Evolutionary conservation across 2,329 filamentous ascomycete genomes (phyloP), one percentile per base, ranked within the genome.

Genomic region (Pleomassaria siparia): DNA sequence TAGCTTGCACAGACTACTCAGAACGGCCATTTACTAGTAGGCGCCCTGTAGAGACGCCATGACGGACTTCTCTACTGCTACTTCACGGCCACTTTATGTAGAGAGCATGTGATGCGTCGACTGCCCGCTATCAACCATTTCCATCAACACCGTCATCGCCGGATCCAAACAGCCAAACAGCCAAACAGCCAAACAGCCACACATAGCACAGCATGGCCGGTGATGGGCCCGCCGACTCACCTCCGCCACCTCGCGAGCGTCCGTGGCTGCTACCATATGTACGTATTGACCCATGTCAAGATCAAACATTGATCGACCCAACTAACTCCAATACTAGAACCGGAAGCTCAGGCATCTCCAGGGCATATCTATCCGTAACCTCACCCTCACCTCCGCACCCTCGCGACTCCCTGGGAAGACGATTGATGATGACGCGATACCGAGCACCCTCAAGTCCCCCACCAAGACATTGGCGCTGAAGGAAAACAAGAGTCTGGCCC

Each of bases 281-380:
- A 49, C 20, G 61, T 37, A 8, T 33, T 13, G 10, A 18, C 16
- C 21, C 12, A 10, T 29, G 24, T 13, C n/a, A n/a, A n/a, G n/a
- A n/a, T n/a, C n/a, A n/a, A n/a, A n/a, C n/a, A n/a, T 10, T 41
- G 21, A 22, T 15, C 40, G 3, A 18, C 21, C 40, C 36, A 13
- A 36, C 49, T 54, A 25, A 54, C 39, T 29, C 46, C 28, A 25
- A 18, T 20, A 13, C 1, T 59, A 94, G 79, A 96, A 96, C 70
- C 88, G 91, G 68, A 91, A 87, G 69, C 79, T 97, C 44, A 85
- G 92, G 45, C 91, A 96, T 75, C 80, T 96, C 4, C 86, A 89
- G 61, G 90, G 89, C 57, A 83, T 97, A 59, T 92, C 88, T 46
- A 75, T 96, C 43, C 89, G 92, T 48, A 96, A 96, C 70, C 77